Evolutionary conservation across 148 eudicot genomes (phyloP), one percentile per base, ranked within the genome.

Genomic region (Rhododendron ovatum): DNA sequence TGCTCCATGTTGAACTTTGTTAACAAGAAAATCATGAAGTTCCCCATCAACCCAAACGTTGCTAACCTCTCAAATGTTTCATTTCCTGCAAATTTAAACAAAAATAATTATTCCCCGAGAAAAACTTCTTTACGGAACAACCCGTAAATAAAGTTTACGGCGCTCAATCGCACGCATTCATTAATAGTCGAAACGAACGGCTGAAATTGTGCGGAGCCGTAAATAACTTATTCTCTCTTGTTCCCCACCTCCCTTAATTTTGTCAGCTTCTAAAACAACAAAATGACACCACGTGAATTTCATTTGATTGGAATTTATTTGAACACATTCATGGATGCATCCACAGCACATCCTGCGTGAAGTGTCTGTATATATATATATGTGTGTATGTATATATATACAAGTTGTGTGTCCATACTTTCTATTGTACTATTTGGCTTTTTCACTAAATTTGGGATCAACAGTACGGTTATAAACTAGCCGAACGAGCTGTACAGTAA

Each of bases 51-150:
- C 78, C 98, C 98, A 79, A 95, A 88, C 7, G 96, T 50, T 1
- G 96, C 99, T 37, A 96, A 82, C 82, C 99, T 95, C 86, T 96
- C 99, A 79, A 91, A 94, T 37, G 99, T 94, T 81, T 96, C 99
- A 71, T 95, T 95, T 84, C 99, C 99, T 96, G 86, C 88, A 81
- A 4, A 84, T 8, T 5, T 2, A 73, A 71, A 13, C 17, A 41
- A 41, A 41, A 41, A 41, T 41, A 41, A 41, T 41, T 41, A 41
- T 41, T 41, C 45, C 45, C 8, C 7, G 1, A 41, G 8, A 41
- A 41, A 41, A 41, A 41, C 7, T 41, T 41, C 45, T 41, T 41
- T 41, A 41, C 45, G 7, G 8, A 41, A 1, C 7, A 41, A 41
- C 0, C 45, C 45, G 1, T 41, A 6, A 41, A 41, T 41, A 41